Conservation (phyloP, 2,329 filamentous ascomycete genomes). For the Chrysosporium queenslandicum region DNA sequence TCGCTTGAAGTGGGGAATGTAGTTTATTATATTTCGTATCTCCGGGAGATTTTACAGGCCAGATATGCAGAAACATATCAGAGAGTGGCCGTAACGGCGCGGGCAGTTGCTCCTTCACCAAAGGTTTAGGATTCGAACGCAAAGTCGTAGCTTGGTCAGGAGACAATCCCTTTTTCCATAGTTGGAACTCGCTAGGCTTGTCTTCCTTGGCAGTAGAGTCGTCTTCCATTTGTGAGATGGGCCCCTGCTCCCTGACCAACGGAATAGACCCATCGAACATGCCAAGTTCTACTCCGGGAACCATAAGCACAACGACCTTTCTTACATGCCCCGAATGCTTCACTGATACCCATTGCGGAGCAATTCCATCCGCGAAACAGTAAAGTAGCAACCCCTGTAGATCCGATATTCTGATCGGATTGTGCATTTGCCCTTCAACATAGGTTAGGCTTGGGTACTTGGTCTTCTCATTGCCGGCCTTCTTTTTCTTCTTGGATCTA, state of each 20-base stretch:
- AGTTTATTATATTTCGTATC: constrained; percentile 72
- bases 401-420: constrained; percentile 48
- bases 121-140: constrained; percentile 27
- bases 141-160: constrained; percentile 24
- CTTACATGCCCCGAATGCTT: constrained; percentile 46
- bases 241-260: constrained; percentile 24
- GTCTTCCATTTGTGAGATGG: constrained; percentile 8
- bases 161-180: constrained; percentile 34
- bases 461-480: constrained; percentile 34
- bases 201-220: constrained; percentile 15
- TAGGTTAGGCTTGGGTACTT: constrained; percentile 48
- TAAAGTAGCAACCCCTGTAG: constrained; percentile 51
- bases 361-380: constrained; percentile 50
- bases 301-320: constrained; percentile 82
- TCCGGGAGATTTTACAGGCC: constrained; percentile 80
- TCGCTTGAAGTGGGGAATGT: constrained; percentile 76
- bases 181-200: constrained; percentile 27
- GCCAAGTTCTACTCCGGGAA: constrained; percentile 78
- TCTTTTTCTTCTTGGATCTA: constrained; percentile 26
- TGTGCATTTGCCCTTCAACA: constrained; percentile 44
- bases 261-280: constrained; percentile 63
- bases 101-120: constrained; percentile 31
- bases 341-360: constrained; percentile 55
- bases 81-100: constrained; percentile 55
- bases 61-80: constrained; percentile 75